A percentile compares a stretch with the other conserved stretches of the same genome.
These are phyloP conservation scores for Colletotrichum sojae DNA, from an alignment of 2,329 filamentous ascomycete genomes.

Conservation along the genomic window DNA sequence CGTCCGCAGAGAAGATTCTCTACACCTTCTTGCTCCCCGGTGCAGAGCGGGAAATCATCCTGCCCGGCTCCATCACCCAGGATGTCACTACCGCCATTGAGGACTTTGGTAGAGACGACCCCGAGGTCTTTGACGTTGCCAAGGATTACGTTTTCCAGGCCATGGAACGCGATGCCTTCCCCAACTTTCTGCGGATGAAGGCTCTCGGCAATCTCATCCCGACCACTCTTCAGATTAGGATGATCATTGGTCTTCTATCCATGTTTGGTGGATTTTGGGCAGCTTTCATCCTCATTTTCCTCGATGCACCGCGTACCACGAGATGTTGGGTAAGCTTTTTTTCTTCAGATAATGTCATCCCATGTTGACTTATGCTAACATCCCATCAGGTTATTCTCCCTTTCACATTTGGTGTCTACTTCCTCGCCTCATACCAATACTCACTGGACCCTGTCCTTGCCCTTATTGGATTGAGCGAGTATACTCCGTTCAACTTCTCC, in stretches of 20 bases:
- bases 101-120: conserved; percentile 91
- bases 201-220: conserved; percentile 96
- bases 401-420: conserved; percentile 92
- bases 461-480: conserved; percentile 91
- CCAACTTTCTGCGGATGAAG: conserved; percentile 94
- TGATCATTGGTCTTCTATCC: conserved; percentile 86
- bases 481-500: conserved; percentile 94
- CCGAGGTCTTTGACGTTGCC: conserved; percentile 95
- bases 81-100: conserved; percentile 92
- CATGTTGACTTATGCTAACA: conserved; percentile 31
- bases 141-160: conserved; percentile 99
- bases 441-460: conserved; percentile 93
- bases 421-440: conserved; percentile 93
- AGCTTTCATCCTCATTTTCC: conserved; percentile 92
- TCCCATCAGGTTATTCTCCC: conserved; percentile 77
- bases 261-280: conserved; percentile 97
- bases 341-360: neutral
- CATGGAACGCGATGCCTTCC: conserved; percentile 99
- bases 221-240: conserved; percentile 85
- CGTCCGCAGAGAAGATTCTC: conserved; percentile 97
- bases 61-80: conserved; percentile 88
- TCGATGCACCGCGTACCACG: conserved; percentile 80
- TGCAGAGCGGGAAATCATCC: conserved; percentile 95
- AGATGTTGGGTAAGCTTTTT: conserved; percentile 83
- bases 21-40: conserved; percentile 96